A percentile compares a stretch with the other conserved stretches of the same genome.
These are phyloP conservation scores for Cadophora sp. DNA, from an alignment of 2,329 filamentous ascomycete genomes.

Conservation along the genomic window DNA sequence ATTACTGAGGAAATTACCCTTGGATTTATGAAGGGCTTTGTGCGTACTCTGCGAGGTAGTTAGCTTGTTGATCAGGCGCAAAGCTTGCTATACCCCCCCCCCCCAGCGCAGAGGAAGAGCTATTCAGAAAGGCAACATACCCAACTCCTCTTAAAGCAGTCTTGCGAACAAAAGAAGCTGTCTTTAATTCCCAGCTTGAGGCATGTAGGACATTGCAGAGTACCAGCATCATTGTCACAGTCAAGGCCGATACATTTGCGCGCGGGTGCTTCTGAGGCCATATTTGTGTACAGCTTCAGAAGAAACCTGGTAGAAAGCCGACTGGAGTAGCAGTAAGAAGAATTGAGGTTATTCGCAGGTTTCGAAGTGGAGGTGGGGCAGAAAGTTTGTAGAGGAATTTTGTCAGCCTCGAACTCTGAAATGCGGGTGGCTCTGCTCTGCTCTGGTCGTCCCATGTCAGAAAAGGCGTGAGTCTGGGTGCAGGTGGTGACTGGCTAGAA, in stretches of 20 bases:
- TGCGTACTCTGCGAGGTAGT: constrained; percentile 69
- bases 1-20: constrained; percentile 76
- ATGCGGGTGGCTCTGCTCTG: too few species aligned
- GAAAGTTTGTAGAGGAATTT: constrained; percentile 28
- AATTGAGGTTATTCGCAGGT: not conserved
- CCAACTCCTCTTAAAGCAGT: constrained; percentile 99
- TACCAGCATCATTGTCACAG: constrained; percentile 85
- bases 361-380: constrained; percentile 30
- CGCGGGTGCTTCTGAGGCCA: constrained; percentile 52
- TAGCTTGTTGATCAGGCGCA: constrained; percentile 23
- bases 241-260: constrained; percentile 82
- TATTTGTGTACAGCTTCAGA: constrained; percentile 21
- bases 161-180: constrained; percentile 97
- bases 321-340: not conserved
- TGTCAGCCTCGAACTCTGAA: constrained; percentile 32
- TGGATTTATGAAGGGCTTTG: constrained; percentile 84
- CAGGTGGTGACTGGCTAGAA: constrained; percentile 18
- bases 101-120: not conserved
- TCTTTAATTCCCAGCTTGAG: constrained; percentile 86
- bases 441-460: not conserved
- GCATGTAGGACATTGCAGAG: constrained; percentile 93
- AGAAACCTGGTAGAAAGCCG: not conserved
- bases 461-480: constrained; percentile 25
- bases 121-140: constrained; percentile 58
- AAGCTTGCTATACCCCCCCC: not conserved